These are phyloP conservation scores for Gentiana straminea DNA, from an alignment of 257 asterid genomes.

Conservation along the genomic window DNA sequence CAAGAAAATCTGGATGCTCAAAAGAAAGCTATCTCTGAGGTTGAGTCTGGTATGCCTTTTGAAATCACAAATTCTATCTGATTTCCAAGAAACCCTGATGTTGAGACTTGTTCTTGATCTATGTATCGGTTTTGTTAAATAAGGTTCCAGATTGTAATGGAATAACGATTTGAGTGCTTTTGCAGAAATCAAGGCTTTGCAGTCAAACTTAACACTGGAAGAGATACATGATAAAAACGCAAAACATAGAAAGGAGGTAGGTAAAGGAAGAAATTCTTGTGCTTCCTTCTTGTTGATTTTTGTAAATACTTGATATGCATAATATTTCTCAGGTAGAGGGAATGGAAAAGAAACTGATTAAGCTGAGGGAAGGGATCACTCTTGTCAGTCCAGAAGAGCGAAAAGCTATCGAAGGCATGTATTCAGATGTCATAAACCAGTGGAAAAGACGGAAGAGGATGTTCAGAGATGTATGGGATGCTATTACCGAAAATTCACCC, in stretches of 20 bases:
- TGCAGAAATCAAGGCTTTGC: constrained; percentile 75
- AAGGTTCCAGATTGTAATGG: background rate
- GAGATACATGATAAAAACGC: constrained; percentile 47
- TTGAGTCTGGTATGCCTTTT: too few relatives aligned
- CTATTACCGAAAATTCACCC: constrained; percentile 89
- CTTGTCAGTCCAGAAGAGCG: constrained; percentile 83
- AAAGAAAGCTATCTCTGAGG: too few relatives aligned
- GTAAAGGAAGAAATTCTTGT: background rate
- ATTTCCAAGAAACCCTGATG: too few relatives aligned
- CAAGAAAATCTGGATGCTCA: too few relatives aligned
- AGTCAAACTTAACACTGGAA: constrained; percentile 72
- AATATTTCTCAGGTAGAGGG: constrained; percentile 39
- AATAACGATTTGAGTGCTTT: constrained; percentile 3
- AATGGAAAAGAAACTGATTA: constrained; percentile 75
- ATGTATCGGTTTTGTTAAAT: background rate
- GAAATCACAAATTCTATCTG: too few relatives aligned
- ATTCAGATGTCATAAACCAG: constrained; percentile 40
- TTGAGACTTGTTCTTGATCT: background rate
- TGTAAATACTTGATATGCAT: background rate
- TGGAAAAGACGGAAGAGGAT: constrained; percentile 93
- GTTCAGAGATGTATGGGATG: constrained; percentile 91
- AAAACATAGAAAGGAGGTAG: constrained; percentile 62
- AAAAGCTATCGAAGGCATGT: constrained; percentile 50
- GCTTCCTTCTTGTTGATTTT: background rate
- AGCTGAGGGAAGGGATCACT: constrained; percentile 67